Evolutionary conservation across 208 protist genomes (phyloP), one percentile per base, ranked within the genome.

Genomic region (Acanthamoeba castellanii): DNA sequence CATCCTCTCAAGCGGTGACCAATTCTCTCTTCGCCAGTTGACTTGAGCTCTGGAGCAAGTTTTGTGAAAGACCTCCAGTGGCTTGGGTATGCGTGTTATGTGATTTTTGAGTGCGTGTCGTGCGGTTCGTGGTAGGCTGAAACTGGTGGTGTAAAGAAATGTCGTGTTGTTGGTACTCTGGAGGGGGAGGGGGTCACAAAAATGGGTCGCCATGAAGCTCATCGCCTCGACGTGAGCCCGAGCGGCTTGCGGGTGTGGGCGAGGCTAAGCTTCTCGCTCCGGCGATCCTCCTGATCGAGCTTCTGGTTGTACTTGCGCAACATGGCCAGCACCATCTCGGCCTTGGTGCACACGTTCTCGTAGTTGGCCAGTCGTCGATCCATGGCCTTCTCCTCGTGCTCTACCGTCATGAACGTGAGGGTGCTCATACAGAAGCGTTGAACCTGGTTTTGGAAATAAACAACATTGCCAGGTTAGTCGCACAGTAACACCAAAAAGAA

Each of bases 251-350:
- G 76, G 8, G 76, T 85, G 76, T 85, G 34, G 5, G 45, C 34
- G 22, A 85, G 45, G 45, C 27, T 37, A 2, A 47, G 76, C 47
- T 85, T 85, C 42, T 85, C 45, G 14, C 47, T 7, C 20, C 27
- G 5, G 2, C 45, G 76, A 14, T 85, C 76, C 45, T 47, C 45
- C n/a, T n/a, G 18, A 8, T 52, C 76, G 4, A 85, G 34, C 76
- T 85, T 85, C 76, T 85, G 14, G 76, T 85, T 85, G 76, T 85
- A 85, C 76, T 85, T 85, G 11, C 76, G 76, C 45, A 85, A 37
- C 76, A 85, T 85, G 27, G 14, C 76, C 27, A 85, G n/a, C 45
- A 85, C 76, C 76, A 85, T 50, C 45, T 85, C 76, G 14, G 76
- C 76, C 45, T 85, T 85, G 34, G 59, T 25, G 42, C 76, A 85